Conservation (phyloP, 2,329 filamentous ascomycete species). For the Fonsecaea monophora region DNA sequence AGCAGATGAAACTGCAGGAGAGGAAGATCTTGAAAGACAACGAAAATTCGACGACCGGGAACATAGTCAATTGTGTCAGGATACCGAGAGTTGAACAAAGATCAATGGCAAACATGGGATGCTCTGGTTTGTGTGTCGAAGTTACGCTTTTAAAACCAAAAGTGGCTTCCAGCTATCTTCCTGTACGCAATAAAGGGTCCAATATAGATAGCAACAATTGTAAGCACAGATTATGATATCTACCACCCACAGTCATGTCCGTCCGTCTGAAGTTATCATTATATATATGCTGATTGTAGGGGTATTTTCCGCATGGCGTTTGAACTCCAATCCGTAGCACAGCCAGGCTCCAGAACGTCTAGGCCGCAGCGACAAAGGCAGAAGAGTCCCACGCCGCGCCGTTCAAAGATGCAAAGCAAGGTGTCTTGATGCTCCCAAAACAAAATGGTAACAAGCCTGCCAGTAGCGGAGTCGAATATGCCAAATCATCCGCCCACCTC, state of each 20-base stretch:
- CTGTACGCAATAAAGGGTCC: constrained; percentile 15
- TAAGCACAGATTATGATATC: constrained; percentile 5
- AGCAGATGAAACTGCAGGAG: background rate
- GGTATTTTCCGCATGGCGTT: background rate
- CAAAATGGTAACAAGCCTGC: background rate
- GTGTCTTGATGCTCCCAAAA: background rate
- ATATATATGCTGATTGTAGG: background rate
- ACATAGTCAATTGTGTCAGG: background rate
- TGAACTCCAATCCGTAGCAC: background rate
- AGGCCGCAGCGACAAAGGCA: background rate
- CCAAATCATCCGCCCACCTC: background rate
- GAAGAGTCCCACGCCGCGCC: background rate
- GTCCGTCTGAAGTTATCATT: background rate
- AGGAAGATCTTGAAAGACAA: constrained; percentile 1
- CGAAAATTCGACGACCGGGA: background rate
- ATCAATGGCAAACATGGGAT: background rate
- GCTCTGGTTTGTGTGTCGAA: background rate
- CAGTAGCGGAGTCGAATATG: background rate
- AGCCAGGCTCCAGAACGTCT: background rate
- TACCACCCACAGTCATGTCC: background rate
- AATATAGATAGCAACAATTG: constrained; percentile 14
- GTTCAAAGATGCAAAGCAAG: background rate
- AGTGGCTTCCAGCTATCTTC: constrained; percentile 8
- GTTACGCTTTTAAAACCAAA: background rate
- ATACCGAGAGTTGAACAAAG: background rate